Conservation (phyloP, 805 yeast genomes). For the Teunomyces funiuensis region DNA sequence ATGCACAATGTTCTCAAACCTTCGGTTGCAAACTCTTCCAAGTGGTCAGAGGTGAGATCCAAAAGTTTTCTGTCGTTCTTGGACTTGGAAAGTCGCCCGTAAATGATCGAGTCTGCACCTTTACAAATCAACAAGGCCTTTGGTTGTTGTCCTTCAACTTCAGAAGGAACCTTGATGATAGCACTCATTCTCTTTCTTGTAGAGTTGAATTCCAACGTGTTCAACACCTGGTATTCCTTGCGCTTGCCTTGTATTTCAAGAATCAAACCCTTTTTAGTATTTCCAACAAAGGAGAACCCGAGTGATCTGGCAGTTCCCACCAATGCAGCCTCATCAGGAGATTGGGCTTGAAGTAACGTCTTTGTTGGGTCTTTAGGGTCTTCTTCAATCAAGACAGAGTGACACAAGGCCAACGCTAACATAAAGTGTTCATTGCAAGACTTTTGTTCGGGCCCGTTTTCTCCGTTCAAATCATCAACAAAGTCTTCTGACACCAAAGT, state of each 20-base stretch:
- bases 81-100: constrained; percentile 54
- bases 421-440: constrained; percentile 69
- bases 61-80: constrained; percentile 50
- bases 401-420: constrained; percentile 75
- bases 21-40: constrained; percentile 79
- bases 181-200: constrained; percentile 89
- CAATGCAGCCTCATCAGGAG: constrained; percentile 86
- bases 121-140: constrained; percentile 71
- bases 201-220: constrained; percentile 75
- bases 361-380: constrained; percentile 60
- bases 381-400: constrained; percentile 70
- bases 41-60: constrained; percentile 65
- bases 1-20: constrained; percentile 81
- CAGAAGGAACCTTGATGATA: constrained; percentile 64
- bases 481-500: constrained; percentile 70
- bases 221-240: constrained; percentile 70
- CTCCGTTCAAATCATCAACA: constrained; percentile 60
- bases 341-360: constrained; percentile 66
- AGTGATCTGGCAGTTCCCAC: constrained; percentile 79
- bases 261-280: constrained; percentile 67
- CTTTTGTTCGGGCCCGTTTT: constrained; percentile 51
- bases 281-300: constrained; percentile 65
- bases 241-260: constrained; percentile 68
- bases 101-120: constrained; percentile 83
- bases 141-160: constrained; percentile 25